phyloP scores from a whole-genome alignment of 1,139 yeast genomes.

The Yamadazyma triangularis region DNA sequence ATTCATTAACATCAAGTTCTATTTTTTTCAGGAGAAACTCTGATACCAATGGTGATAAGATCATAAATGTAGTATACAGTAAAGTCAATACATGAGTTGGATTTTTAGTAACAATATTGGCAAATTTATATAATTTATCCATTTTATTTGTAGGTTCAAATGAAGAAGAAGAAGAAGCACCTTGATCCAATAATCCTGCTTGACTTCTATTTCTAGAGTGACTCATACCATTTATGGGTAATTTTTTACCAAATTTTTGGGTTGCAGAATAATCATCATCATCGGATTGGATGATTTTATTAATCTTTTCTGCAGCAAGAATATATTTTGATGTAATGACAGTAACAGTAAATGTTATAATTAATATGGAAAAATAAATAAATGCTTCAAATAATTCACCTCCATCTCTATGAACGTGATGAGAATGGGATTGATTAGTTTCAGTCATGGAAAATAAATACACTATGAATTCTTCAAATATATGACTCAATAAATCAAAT shows the following conservation, averaged over 20 bases:
- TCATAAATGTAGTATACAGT: conserved; percentile 41
- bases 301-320: conserved; percentile 30
- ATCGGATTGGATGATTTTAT: conserved; percentile 23
- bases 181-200: conserved; percentile 11
- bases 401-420: conserved; percentile 48
- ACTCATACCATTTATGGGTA: conserved; percentile 6
- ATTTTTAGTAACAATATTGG: conserved; percentile 30
- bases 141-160: conserved; percentile 5
- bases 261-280: neutral
- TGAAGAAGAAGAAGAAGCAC: conserved; percentile 3
- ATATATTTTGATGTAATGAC: conserved; percentile 35
- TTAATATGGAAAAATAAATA: conserved; percentile 25
- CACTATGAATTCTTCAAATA: conserved; percentile 68
- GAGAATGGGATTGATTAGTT: conserved; percentile 34
- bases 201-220: conserved; percentile 13
- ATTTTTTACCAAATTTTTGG: no score
- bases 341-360: conserved; percentile 27
- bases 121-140: conserved; percentile 10
- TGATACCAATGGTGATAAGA: conserved; percentile 32
- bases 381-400: conserved; percentile 6
- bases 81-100: conserved; percentile 66
- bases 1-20: conserved; percentile 42
- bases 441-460: conserved; percentile 42
- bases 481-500: conserved; percentile 79
- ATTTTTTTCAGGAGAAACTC: conserved; percentile 21